Conservation (phyloP, 768 basidiomycete species). For the Asterophora lycoperdoides region DNA sequence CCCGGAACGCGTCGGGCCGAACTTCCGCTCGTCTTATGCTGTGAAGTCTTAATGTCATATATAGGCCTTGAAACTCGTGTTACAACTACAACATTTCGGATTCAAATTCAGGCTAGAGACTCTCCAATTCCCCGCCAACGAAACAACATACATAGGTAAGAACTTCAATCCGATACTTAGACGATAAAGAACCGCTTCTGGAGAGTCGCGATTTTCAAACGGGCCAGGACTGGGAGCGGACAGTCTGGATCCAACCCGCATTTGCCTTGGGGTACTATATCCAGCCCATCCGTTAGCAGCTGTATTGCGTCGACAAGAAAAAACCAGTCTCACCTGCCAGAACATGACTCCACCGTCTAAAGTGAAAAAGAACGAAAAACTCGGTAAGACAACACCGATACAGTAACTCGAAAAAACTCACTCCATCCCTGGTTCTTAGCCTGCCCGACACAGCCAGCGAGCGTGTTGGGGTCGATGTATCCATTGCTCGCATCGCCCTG, state of each 20-base stretch:
- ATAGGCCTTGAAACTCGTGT: no score
- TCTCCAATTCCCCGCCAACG: no score
- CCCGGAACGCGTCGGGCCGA: no score
- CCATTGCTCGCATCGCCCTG: constrained; percentile 52
- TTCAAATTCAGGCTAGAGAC: no score
- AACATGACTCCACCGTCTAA: constrained; percentile 36
- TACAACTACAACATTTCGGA: no score
- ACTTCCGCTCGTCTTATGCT: no score
- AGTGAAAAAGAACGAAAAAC: neutral
- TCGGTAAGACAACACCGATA: constrained; percentile 2
- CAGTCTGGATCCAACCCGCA: constrained; percentile 31
- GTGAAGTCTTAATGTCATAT: no score
- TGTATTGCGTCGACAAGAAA: neutral
- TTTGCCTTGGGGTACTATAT: constrained; percentile 27
- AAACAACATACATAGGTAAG: no score
- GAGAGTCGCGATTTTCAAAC: constrained; percentile 13
- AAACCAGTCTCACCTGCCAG: constrained; percentile 29
- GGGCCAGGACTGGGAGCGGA: constrained; percentile 29
- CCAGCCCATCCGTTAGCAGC: neutral
- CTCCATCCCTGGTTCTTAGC: constrained; percentile 67
- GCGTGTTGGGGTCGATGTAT: constrained; percentile 47
- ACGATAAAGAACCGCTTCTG: no score
- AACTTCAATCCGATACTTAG: no score
- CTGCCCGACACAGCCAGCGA: constrained; percentile 56
- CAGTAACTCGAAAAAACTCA: constrained; percentile 29